phyloP scores from a whole-genome alignment of 768 basidiomycete genomes.

The Agaricus sinodeliciosus region DNA sequence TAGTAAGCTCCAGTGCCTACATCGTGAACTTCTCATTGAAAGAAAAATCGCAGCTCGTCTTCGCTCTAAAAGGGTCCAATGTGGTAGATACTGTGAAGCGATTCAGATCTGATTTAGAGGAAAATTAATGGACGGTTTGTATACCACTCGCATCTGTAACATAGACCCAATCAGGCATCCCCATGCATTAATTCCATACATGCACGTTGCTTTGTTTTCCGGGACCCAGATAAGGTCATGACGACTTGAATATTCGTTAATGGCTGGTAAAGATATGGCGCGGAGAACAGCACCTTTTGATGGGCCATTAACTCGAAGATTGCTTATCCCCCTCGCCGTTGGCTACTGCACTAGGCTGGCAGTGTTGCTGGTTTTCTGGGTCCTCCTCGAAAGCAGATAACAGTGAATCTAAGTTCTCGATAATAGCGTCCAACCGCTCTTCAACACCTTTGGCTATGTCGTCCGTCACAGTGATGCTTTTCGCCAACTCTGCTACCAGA shows the following conservation, averaged over 20 bases:
- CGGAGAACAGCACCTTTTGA: background rate
- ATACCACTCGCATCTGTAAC: constrained; percentile 11
- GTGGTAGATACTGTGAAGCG: constrained; percentile 80
- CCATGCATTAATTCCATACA: constrained; percentile 1
- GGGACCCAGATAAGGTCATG: background rate
- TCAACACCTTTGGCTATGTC: constrained; percentile 59
- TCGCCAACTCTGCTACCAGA: constrained; percentile 48
- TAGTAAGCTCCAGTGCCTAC: constrained; percentile 41
- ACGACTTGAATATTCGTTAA: background rate
- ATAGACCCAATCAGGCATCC: background rate
- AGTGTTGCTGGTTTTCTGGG: background rate
- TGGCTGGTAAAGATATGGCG: too few relatives aligned
- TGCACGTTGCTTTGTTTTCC: background rate
- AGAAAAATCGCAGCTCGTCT: constrained; percentile 56
- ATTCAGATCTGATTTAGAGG: constrained; percentile 31
- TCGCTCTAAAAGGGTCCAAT: constrained; percentile 71
- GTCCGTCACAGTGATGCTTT: constrained; percentile 49
- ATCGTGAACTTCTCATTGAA: constrained; percentile 1
- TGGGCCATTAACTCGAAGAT: background rate
- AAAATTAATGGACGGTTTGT: constrained; percentile 2
- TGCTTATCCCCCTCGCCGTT: background rate
- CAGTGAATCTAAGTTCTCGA: constrained; percentile 52
- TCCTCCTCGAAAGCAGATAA: constrained; percentile 35
- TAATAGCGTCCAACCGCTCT: constrained; percentile 50
- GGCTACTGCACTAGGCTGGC: background rate